Percentiles rank a stretch among this genome's conserved stretches.
These are phyloP conservation scores for Zygosaccharomyces lentus DNA, from an alignment of 805 yeast species.

Conservation along the genomic window DNA sequence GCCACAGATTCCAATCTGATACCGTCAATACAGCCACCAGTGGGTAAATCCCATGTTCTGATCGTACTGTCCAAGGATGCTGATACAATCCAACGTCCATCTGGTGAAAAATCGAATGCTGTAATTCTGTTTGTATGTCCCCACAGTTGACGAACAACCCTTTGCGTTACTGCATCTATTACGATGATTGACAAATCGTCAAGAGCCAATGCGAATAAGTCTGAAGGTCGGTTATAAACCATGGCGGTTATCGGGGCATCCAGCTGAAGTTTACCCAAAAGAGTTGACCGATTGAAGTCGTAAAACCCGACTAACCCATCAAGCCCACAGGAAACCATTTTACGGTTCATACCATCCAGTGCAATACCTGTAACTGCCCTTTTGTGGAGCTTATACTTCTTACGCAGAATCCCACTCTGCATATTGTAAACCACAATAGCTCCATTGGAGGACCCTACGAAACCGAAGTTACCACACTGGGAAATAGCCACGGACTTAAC, in stretches of 20 bases:
- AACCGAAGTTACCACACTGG: conserved; percentile 91
- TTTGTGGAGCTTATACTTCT: conserved; percentile 64
- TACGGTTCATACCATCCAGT: conserved; percentile 84
- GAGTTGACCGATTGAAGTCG: conserved; percentile 70
- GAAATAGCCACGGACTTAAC: conserved; percentile 77
- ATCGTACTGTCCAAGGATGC: conserved; percentile 80
- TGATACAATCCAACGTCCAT: conserved; percentile 91
- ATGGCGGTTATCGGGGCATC: conserved; percentile 74
- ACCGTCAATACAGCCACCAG: conserved; percentile 96
- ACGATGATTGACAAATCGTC: conserved; percentile 84
- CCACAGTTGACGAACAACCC: conserved; percentile 76
- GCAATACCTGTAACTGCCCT: conserved; percentile 84
- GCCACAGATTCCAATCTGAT: conserved; percentile 73
- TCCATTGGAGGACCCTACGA: conserved; percentile 86
- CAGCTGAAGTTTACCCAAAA: conserved; percentile 60
- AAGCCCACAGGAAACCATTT: conserved; percentile 79
- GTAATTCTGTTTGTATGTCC: conserved; percentile 92
- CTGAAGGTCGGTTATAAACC: conserved; percentile 77
- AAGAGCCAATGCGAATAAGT: conserved; percentile 75
- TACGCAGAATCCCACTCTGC: conserved; percentile 84
- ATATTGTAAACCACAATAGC: conserved; percentile 80
- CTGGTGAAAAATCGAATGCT: conserved; percentile 83
- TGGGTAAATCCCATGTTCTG: conserved; percentile 96
- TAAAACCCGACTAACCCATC: conserved; percentile 88
- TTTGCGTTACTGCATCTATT: conserved; percentile 75